Evolutionary conservation across 176 grass and related monocot species (phyloP).

Genomic region (Triticum urartu): DNA sequence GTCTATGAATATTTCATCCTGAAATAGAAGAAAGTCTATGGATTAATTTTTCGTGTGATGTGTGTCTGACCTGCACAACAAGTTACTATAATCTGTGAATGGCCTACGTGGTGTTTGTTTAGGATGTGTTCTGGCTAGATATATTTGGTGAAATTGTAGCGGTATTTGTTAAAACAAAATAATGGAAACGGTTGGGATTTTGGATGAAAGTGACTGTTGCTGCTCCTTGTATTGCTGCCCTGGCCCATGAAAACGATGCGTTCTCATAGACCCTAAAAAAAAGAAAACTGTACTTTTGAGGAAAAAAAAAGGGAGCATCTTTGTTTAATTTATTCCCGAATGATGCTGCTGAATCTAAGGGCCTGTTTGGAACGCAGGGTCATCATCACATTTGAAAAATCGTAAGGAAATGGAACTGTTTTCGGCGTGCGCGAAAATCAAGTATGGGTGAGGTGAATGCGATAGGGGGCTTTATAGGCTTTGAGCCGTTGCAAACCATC

Average conservation of each 20-base stretch:
- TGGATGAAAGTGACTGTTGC: conserved; percentile 30
- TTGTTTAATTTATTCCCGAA: background rate
- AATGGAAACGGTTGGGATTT: conserved; percentile 9
- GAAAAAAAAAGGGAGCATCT: background rate
- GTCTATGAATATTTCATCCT: conserved; percentile 13
- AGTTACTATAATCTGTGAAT: background rate
- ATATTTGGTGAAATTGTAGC: conserved; percentile 5
- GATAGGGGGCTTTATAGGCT: background rate
- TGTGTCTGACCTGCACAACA: conserved; percentile 18
- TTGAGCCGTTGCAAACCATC: background rate
- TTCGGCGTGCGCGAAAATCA: background rate
- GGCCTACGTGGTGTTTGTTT: background rate
- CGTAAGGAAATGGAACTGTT: background rate
- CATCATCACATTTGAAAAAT: background rate
- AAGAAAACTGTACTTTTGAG: background rate
- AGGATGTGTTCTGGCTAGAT: conserved; percentile 19
- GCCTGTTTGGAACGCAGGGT: background rate
- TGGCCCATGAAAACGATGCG: conserved; percentile 19
- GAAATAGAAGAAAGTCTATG: background rate
- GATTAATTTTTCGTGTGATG: background rate
- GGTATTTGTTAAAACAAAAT: background rate
- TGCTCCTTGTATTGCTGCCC: background rate
- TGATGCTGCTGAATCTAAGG: background rate
- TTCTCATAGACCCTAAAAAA: background rate
- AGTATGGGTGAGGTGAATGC: background rate